Evolutionary conservation across 768 basidiomycete genomes (phyloP).

Genomic region (Chlorophyllum brunneum): DNA sequence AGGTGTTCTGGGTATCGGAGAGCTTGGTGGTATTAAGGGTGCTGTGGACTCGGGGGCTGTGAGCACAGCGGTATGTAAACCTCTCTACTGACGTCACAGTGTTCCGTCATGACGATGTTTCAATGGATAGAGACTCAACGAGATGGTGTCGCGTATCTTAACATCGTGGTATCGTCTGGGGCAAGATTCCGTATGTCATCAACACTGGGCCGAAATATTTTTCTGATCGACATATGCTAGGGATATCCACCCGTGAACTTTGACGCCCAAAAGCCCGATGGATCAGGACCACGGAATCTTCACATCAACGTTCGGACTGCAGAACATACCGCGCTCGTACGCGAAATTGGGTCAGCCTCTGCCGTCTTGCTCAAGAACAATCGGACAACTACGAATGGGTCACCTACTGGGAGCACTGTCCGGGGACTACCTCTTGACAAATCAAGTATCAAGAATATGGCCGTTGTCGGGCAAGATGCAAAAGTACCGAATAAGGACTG

Average conservation of each 20-base stretch:
- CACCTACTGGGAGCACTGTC: constrained; percentile 27
- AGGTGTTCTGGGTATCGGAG: constrained; percentile 4
- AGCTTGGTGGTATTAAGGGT: constrained; percentile 20
- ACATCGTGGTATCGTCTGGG: constrained; percentile 44
- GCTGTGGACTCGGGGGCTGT: constrained; percentile 35
- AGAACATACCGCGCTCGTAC: constrained; percentile 46
- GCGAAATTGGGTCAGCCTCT: constrained; percentile 62
- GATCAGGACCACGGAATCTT: constrained; percentile 40
- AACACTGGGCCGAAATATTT: background rate
- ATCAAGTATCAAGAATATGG: constrained; percentile 49
- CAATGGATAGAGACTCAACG: constrained; percentile 31
- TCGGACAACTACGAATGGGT: constrained; percentile 32
- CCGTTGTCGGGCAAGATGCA: constrained; percentile 59
- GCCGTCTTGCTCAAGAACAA: constrained; percentile 70
- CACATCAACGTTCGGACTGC: constrained; percentile 38
- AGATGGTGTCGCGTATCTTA: constrained; percentile 45
- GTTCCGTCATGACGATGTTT: background rate
- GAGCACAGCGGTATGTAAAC: constrained; percentile 23
- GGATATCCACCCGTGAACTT: constrained; percentile 44
- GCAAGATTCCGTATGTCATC: constrained; percentile 37
- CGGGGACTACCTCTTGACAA: constrained; percentile 43
- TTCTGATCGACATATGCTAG: constrained; percentile 18
- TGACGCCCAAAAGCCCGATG: constrained; percentile 41
- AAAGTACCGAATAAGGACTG: constrained; percentile 44
- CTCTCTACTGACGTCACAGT: background rate